Base-by-base conservation (phyloP, 805 yeast species). In the Pichia nakasei region DNA sequence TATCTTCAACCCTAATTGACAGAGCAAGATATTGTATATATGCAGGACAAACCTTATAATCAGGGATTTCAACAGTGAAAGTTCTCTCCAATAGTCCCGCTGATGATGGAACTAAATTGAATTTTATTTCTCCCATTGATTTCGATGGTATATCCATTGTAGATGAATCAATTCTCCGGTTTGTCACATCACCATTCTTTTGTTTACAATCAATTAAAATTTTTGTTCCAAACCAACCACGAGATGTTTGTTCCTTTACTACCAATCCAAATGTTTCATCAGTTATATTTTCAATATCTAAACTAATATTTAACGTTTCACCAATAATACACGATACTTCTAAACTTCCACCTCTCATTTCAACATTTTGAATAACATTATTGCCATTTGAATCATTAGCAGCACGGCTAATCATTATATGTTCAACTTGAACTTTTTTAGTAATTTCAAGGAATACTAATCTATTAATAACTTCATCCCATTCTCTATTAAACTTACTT, bases 401-500 rank as follows among this genome's bases (percentile, higher is more conserved):
- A 37, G 58, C 49, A 26, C 13, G 9, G 12, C 37, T 26, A 11
- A 21, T n/a, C 27, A 45, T 27, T 15, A 31, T 15, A 33, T 41
- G 41, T 15, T 33, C 19, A 33, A 45, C 27, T 2, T 15, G 9
- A 3, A 45, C 42, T 9, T n/a, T 9, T 15, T 35, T 32, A 31
- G 70, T 73, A 8, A 69, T 59, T 19, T 60, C 62, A 33, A 78
- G 75, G 32, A 70, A 52, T 31, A 61, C 60, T 48, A 58, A 46
- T n/a, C 43, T 48, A 33, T 51, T 51, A 5, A 59, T 47, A 3
- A 53, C 48, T 15, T 40, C 40, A 37, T 56, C 52, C 48, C 58
- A 58, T 27, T 48, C 46, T 15, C 63, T 63, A 32, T 69, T 57
- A 39, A 73, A 66, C 20, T 31, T 39, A 12, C 63, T 58, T 26